Evolutionary conservation across 2,329 filamentous ascomycete species (phyloP).

Genomic region (Dothideomycetidae sp.): DNA sequence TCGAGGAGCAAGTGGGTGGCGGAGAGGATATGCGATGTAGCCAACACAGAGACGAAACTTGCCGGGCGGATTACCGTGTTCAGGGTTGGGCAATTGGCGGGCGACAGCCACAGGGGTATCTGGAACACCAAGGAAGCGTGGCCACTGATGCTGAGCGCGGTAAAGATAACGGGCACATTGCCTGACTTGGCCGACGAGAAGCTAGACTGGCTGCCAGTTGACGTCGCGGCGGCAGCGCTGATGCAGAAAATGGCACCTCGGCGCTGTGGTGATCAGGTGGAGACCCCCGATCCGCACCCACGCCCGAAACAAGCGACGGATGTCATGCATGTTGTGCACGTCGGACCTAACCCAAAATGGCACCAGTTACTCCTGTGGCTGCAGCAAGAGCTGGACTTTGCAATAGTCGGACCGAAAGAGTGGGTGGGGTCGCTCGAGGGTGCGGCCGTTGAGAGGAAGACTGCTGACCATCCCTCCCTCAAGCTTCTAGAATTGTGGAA

Average conservation of each 20-base stretch:
- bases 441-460: conserved; percentile 15
- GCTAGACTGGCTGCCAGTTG: conserved; percentile 35
- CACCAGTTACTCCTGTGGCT: conserved; percentile 34
- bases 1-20: conserved; percentile 45
- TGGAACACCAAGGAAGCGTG: conserved; percentile 39
- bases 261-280: conserved; percentile 5
- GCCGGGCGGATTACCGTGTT: conserved; percentile 29
- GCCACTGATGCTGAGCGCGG: conserved; percentile 34
- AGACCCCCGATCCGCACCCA: conserved; percentile 3
- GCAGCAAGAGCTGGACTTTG: conserved; percentile 24
- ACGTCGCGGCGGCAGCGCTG: conserved; percentile 31
- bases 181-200: conserved; percentile 26
- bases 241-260: conserved; percentile 22
- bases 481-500: conserved; percentile 39
- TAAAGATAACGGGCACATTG: conserved; percentile 25
- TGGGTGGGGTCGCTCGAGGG: conserved; percentile 32
- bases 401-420: conserved; percentile 27
- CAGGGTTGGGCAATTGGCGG: conserved; percentile 35
- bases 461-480: conserved; percentile 29
- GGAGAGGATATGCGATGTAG: conserved; percentile 37
- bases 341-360: conserved; percentile 31
- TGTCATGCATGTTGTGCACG: conserved; percentile 39
- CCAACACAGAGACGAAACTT: conserved; percentile 20
- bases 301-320: conserved; percentile 7
- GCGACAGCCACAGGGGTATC: conserved; percentile 28